Conservation (phyloP, 495 filamentous ascomycete species). For the Hypoxylon crocopeplum region DNA sequence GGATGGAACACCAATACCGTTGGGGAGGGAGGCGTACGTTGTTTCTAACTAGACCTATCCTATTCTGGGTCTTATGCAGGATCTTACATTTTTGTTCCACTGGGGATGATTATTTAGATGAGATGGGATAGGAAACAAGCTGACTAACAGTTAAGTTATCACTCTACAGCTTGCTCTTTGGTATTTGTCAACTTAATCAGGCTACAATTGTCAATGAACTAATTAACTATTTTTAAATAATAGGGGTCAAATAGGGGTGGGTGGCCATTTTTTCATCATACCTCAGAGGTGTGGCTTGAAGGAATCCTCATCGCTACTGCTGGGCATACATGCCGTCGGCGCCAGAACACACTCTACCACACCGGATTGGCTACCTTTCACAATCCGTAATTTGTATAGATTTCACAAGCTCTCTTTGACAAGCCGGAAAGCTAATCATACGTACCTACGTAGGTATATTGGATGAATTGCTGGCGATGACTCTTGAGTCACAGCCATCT, state of each 20-base stretch:
- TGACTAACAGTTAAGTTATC: too few species aligned
- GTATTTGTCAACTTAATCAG: conserved; percentile 6
- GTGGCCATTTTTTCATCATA: not conserved
- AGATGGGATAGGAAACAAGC: conserved; percentile 19
- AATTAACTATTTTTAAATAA: conserved; percentile 18
- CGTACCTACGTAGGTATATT: too few species aligned
- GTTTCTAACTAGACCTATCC: conserved; percentile 12
- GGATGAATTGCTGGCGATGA: too few species aligned
- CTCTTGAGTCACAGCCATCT: too few species aligned
- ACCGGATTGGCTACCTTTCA: too few species aligned
- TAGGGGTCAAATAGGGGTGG: conserved; percentile 6
- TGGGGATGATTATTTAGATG: conserved; percentile 12
- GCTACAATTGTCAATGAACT: conserved; percentile 1
- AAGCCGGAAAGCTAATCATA: not conserved
- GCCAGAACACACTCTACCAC: too few species aligned
- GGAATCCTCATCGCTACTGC: not conserved
- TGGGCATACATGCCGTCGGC: not conserved
- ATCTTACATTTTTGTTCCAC: conserved; percentile 18
- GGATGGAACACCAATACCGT: conserved; percentile 25
- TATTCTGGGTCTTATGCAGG: conserved; percentile 22
- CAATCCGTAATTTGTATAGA: too few species aligned
- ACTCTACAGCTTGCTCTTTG: too few species aligned
- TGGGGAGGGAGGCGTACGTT: conserved; percentile 4
- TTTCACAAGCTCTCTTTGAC: not conserved
- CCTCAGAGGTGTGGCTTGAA: not conserved